Base-by-base conservation (phyloP, 1,139 yeast species). In the Zygosaccharomyces pseudobailii region DNA sequence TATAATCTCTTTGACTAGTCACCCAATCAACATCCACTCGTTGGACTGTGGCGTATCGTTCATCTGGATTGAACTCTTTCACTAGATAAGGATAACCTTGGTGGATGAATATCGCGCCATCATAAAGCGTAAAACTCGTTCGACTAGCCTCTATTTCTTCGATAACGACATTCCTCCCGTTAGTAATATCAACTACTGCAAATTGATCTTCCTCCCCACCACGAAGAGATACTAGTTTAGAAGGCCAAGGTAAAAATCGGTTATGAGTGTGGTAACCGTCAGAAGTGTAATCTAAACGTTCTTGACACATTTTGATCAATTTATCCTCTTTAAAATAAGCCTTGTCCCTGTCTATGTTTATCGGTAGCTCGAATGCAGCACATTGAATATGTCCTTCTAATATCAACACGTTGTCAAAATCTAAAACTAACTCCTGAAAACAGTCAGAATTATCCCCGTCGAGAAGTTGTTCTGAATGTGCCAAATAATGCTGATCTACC, bases 11-110 rank as follows among this genome's bases (percentile, higher is more conserved):
- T 61, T 92, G 97, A 44, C 77, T 76, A 0, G 99, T 92, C 1
- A 80, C 77, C 97, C 98, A 92, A 54, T 90, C 96, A 7, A 92
- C 97, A 56, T 84, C 82, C 0, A 90, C 96, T 48, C 96, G 69
- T 56, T 80, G 83, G 2, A 90, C 96, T 52, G 83, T 84, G 0
- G 97, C 97, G 66, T 70, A 87, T 47, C 74, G 75, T 10, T 79
- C 84, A 28, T 86, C 87, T 0, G 85, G 73, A 56, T 89, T 85
- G 59, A 92, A 85, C 56, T 89, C 95, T 47, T 84, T 79, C 0
- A 94, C 90, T 32, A 94, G 64, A 61, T 89, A 90, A 0, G 97
- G 88, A 50, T 79, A 75, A 3, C 99, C 99, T 65, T 92, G 97
- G 61, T 92, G 97, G 42, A 92, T 76, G 56, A 87, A 89, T 1